A percentile compares a stretch with the other conserved stretches of the same genome.
phyloP scores from a whole-genome alignment of 164 flowering plant genomes.

The Stephania yunnanensis region DNA sequence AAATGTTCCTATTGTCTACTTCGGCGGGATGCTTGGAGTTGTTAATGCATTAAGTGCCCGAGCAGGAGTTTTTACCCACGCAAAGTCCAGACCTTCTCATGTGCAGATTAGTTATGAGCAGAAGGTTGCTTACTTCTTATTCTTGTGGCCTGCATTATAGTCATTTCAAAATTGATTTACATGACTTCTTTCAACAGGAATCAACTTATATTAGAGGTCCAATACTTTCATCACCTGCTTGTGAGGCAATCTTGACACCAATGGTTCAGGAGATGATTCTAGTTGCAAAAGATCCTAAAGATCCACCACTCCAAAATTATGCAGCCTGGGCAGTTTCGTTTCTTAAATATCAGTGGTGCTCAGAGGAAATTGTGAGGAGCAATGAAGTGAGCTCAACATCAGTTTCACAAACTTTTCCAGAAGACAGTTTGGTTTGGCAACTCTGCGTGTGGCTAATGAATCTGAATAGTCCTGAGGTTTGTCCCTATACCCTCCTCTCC shows the following conservation, averaged over 20 bases:
- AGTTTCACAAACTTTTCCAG: conserved; percentile 47
- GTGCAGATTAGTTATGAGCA: conserved; percentile 21
- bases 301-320: conserved; percentile 56
- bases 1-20: conserved; percentile 51
- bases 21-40: conserved; percentile 96
- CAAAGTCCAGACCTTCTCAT: conserved; percentile 19
- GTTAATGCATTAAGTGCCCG: conserved; percentile 84
- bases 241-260: conserved; percentile 47
- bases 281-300: conserved; percentile 64
- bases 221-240: conserved; percentile 47
- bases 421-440: conserved; percentile 62
- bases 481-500: conserved; percentile 4
- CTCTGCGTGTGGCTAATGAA: conserved; percentile 67
- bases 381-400: conserved; percentile 24
- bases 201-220: conserved; percentile 52
- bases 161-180: conserved; percentile 2
- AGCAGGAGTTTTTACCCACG: conserved; percentile 44
- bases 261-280: conserved; percentile 85
- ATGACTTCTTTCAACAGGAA: conserved; percentile 36
- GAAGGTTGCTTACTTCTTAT: conserved; percentile 35
- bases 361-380: conserved; percentile 31
- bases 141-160: not conserved
- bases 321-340: conserved; percentile 93
- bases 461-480: conserved; percentile 47
- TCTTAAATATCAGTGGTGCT: conserved; percentile 56